Evolutionary conservation across 345 rosid genomes (phyloP).

Genomic region (Eutrema japonicum): DNA sequence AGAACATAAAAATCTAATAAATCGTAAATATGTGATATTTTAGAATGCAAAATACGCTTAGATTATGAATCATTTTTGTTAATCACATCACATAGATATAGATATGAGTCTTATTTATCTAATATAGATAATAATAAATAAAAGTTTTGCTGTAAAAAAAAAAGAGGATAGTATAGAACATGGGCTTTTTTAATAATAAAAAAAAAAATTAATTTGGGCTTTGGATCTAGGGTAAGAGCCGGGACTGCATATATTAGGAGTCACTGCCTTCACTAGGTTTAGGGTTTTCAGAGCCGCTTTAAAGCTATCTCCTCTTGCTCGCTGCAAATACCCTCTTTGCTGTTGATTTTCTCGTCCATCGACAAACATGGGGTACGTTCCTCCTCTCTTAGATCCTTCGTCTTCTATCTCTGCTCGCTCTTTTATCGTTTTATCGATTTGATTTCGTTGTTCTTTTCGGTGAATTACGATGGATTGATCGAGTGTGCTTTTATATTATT

Average conservation of each 20-base stretch:
- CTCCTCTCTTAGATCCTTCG: constrained; percentile 18
- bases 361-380: constrained; percentile 43
- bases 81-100: no score
- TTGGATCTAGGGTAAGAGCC: no score
- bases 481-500: not conserved
- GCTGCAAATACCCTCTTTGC: constrained; percentile 14
- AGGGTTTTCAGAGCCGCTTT: constrained; percentile 41
- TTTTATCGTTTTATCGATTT: not conserved
- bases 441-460: not conserved
- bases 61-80: no score
- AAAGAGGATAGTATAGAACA: no score
- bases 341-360: constrained; percentile 31
- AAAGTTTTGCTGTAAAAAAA: no score
- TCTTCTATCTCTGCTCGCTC: not conserved
- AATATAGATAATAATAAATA: no score
- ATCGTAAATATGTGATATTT: no score
- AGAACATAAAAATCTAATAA: no score
- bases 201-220: no score
- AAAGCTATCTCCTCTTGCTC: constrained; percentile 2
- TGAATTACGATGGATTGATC: not conserved
- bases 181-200: no score
- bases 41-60: no score
- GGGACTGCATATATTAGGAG: not conserved
- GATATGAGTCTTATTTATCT: no score
- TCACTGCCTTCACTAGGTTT: constrained; percentile 17